Evolutionary conservation across 768 basidiomycete genomes (phyloP), one percentile per base, ranked within the genome.

Genomic region (Boletus subparvulus): DNA sequence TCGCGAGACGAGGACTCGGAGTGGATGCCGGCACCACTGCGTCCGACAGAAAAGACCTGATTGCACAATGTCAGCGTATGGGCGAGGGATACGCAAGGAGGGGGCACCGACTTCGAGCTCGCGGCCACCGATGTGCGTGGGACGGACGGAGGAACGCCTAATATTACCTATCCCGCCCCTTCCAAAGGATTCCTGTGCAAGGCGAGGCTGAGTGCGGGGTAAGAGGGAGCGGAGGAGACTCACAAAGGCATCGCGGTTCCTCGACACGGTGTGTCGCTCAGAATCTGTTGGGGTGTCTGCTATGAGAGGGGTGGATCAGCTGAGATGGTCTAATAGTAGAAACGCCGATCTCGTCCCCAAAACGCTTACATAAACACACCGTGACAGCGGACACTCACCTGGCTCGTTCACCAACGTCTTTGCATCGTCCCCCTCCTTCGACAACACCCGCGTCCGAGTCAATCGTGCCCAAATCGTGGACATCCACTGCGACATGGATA

Each of bases 161-260:
- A 89, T 85, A 70, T 90, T 90, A 24, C 88, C 88, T 9, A 77
- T 28, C 11, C 88, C 87, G 6, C 88, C 88, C 55, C 88, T 78
- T 8, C 88, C 88, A 39, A 83, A 79, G 5, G 85, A 85, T 35
- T 73, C 70, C 80, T 83, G 41, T 21, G 21, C 37, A 37, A 19
- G 5, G 3, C 3, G 33, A 6, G n/a, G 4, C 3, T 57, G 19
- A 55, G 53, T 12, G 21, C 26, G 19, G 4, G n/a, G 58, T 50
- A 43, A 53, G 51, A 24, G 19, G 50, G 30, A 36, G 8, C 2
- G 45, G 7, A 42, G 21, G 32, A 19, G 39, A 76, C 84, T 65
- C 60, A 85, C 85, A 59, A 80, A 78, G 17, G 72, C 70, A 0
- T 83, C 26, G 26, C 26, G 26, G 3, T 5, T 26, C 5, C n/a